A percentile compares a stretch with the other conserved stretches of the same genome.
phyloP scores from a whole-genome alignment of 768 basidiomycete genomes.

The Naematelia encephala region DNA sequence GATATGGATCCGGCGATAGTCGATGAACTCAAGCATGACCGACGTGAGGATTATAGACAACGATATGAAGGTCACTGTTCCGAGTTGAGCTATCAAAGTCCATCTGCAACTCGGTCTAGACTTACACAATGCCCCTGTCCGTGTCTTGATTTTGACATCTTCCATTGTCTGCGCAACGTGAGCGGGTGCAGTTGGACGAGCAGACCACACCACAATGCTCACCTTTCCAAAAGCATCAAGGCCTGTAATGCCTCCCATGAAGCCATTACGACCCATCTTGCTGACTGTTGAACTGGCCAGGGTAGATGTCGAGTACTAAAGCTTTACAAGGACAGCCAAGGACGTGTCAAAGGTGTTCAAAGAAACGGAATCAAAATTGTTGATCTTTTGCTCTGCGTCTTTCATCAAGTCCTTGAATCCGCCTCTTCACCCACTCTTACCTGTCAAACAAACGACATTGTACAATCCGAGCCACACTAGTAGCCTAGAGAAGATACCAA shows the following conservation, averaged over 20 bases:
- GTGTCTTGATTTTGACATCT: constrained; percentile 98
- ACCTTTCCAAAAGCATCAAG: constrained; percentile 99
- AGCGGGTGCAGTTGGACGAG: constrained; percentile 1
- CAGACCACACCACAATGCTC: constrained; percentile 24
- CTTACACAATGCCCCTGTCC: constrained; percentile 85
- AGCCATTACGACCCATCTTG: constrained; percentile 51
- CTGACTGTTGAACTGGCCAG: neutral
- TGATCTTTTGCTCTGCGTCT: neutral
- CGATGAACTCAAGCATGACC: constrained; percentile 89
- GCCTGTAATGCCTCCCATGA: constrained; percentile 63
- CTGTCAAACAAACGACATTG: no score
- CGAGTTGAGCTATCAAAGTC: constrained; percentile 6
- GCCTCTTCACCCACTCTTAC: no score
- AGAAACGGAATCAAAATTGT: constrained; percentile 7
- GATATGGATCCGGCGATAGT: constrained; percentile 79
- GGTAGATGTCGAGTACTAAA: no score
- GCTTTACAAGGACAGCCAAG: neutral
- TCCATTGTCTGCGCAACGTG: constrained; percentile 80
- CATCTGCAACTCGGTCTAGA: constrained; percentile 9
- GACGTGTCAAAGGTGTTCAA: neutral
- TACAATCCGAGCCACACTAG: neutral
- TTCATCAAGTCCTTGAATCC: no score
- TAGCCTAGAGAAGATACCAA: neutral
- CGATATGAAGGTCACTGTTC: constrained; percentile 81
- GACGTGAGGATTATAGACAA: constrained; percentile 88